phyloP scores from a whole-genome alignment of 257 asterid species.

The Phtheirospermum japonicum region DNA sequence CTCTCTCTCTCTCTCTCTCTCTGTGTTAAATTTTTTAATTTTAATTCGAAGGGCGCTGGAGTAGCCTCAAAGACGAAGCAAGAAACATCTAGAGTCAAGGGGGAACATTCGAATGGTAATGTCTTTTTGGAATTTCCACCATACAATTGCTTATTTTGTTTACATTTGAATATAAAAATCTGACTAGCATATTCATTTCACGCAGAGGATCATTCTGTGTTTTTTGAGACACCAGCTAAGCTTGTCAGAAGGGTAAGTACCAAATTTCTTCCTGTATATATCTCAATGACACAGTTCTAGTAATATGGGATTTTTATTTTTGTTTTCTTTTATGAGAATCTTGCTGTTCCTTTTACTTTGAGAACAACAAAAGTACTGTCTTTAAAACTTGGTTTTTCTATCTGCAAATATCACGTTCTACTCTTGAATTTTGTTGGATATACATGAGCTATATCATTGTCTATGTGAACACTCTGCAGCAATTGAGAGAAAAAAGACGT shows the following conservation, averaged over 20 bases:
- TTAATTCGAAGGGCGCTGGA: conserved; percentile 41
- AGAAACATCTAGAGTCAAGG: conserved; percentile 46
- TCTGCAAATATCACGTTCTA: conserved; percentile 19
- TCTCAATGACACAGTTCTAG: background rate
- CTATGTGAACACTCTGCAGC: conserved; percentile 54
- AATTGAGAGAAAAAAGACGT: conserved; percentile 69
- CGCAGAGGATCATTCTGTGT: conserved; percentile 59
- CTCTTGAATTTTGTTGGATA: conserved; percentile 17
- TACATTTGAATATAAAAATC: conserved; percentile 17
- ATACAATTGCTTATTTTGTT: conserved; percentile 20
- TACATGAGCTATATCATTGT: conserved; percentile 2
- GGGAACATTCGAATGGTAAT: conserved; percentile 51
- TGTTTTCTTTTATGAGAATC: conserved; percentile 6
- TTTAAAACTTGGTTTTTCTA: conserved; percentile 1
- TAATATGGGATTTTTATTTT: conserved; percentile 2
- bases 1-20: no score
- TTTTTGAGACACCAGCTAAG: conserved; percentile 55
- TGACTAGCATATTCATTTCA: conserved; percentile 22
- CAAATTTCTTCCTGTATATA: no score
- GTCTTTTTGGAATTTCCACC: conserved; percentile 10
- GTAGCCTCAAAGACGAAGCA: conserved; percentile 38
- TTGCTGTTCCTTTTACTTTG: conserved; percentile 9
- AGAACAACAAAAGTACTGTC: background rate
- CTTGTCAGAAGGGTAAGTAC: conserved; percentile 72
- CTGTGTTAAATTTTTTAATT: conserved; percentile 29